Percentiles rank a stretch among this genome's conserved stretches.
These are phyloP conservation scores for Fomes fomentarius DNA, from an alignment of 1,284 basidiomycete species.

Conservation along the genomic window DNA sequence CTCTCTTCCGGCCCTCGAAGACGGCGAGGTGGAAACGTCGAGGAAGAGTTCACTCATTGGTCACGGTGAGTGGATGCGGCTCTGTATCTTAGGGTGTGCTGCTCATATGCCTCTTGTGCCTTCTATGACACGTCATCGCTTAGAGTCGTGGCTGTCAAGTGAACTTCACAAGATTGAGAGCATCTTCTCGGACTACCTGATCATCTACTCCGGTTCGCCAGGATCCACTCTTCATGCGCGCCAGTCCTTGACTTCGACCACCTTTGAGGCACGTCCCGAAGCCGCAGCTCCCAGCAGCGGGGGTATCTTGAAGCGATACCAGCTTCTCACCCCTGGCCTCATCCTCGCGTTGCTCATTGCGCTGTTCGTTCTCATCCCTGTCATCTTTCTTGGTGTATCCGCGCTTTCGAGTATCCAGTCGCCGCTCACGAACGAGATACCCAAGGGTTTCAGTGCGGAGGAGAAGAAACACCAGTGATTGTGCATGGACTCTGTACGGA, in stretches of 20 bases:
- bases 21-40: constrained; percentile 37
- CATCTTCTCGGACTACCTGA: constrained; percentile 58
- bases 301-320: constrained; percentile 75
- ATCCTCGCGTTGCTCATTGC: constrained; percentile 71
- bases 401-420: constrained; percentile 81
- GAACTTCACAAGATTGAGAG: constrained; percentile 53
- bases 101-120: too few relatives aligned
- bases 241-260: constrained; percentile 18
- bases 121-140: not conserved
- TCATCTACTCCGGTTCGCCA: constrained; percentile 64
- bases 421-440: constrained; percentile 60
- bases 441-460: constrained; percentile 67
- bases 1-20: constrained; percentile 52
- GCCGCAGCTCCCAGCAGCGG: constrained; percentile 38
- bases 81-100: too few relatives aligned
- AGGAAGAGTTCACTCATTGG: constrained; percentile 51
- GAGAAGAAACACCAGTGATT: constrained; percentile 79
- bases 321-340: constrained; percentile 80
- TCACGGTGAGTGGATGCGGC: constrained; percentile 49
- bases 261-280: constrained; percentile 16
- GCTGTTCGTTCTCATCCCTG: constrained; percentile 75
- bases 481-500: constrained; percentile 13
- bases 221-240: constrained; percentile 29
- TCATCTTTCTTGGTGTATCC: constrained; percentile 66
- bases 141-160: constrained; percentile 37